These are phyloP conservation scores for Fusarium xyrophilum DNA, from an alignment of 2,329 filamentous ascomycete genomes.

Conservation along the genomic window DNA sequence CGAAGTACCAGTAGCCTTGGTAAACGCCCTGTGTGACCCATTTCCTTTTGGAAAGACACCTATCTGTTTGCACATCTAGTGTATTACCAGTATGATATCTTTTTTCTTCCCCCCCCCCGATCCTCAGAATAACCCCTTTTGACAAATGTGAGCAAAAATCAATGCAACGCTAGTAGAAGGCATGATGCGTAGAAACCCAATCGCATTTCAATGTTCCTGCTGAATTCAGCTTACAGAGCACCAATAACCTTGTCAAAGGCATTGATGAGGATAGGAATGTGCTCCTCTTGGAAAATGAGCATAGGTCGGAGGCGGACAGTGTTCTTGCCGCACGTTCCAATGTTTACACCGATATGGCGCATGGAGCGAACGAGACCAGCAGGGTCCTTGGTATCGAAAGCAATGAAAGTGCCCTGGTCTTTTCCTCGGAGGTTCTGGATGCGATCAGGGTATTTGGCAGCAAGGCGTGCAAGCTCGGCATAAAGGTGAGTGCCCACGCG, in stretches of 20 bases:
- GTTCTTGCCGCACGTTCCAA: constrained; percentile 74
- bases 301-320: constrained; percentile 79
- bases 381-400: constrained; percentile 75
- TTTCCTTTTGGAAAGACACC: constrained; percentile 33
- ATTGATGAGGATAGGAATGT: constrained; percentile 52
- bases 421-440: constrained; percentile 79
- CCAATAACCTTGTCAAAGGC: constrained; percentile 43
- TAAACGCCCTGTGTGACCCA: constrained; percentile 37
- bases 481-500: constrained; percentile 73
- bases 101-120: constrained; percentile 17
- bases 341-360: constrained; percentile 76
- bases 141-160: constrained; percentile 22
- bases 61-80: constrained; percentile 31
- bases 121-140: constrained; percentile 15
- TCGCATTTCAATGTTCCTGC: constrained; percentile 7
- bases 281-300: constrained; percentile 79
- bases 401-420: constrained; percentile 79
- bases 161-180: constrained; percentile 41
- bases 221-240: constrained; percentile 34
- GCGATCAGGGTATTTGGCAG: constrained; percentile 70
- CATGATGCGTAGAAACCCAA: constrained; percentile 33
- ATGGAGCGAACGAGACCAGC: constrained; percentile 74
- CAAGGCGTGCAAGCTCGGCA: constrained; percentile 66
- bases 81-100: constrained; percentile 30
- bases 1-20: constrained; percentile 27